Conservation (phyloP, 139 green algal species). For the Tetradesmus lagerheimii region DNA sequence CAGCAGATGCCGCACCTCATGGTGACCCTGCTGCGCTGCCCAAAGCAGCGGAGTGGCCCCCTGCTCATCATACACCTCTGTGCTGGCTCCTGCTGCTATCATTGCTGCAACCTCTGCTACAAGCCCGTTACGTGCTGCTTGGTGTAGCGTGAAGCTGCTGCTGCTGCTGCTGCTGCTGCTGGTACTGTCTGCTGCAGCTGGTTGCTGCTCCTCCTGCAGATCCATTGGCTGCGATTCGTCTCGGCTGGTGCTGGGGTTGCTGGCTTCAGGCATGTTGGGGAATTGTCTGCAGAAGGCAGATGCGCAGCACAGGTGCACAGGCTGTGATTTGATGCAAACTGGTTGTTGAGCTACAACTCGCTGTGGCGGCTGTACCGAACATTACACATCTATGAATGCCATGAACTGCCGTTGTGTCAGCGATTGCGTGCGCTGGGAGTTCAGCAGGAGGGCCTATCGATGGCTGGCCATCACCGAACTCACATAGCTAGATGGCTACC, state of each 20-base stretch:
- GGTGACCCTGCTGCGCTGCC: slow-evolving; percentile 24
- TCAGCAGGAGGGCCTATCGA: neutral
- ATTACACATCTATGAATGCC: neutral
- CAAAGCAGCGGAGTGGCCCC: slow-evolving; percentile 17
- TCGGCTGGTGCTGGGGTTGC: neutral
- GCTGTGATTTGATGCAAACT: neutral
- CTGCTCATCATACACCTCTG: slow-evolving; percentile 11
- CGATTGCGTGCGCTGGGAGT: neutral
- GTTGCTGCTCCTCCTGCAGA: neutral
- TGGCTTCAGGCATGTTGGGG: neutral
- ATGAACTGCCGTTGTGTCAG: neutral
- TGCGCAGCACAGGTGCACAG: neutral
- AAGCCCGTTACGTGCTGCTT: slow-evolving; percentile 7
- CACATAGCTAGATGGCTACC: neutral
- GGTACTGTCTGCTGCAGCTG: neutral
- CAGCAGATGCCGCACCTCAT: neutral
- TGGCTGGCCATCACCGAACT: neutral
- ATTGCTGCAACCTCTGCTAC: neutral
- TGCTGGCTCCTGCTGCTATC: slow-evolving; percentile 25
- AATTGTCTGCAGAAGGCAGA: neutral
- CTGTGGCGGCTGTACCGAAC: too few relatives aligned
- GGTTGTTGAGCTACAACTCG: neutral
- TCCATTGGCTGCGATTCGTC: neutral
- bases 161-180: neutral
- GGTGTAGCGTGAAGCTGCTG: neutral